A percentile compares a stretch with the other conserved stretches of the same genome.
Conservation (phyloP, 2,329 filamentous ascomycete species). For the Stylonectria norvegica region DNA sequence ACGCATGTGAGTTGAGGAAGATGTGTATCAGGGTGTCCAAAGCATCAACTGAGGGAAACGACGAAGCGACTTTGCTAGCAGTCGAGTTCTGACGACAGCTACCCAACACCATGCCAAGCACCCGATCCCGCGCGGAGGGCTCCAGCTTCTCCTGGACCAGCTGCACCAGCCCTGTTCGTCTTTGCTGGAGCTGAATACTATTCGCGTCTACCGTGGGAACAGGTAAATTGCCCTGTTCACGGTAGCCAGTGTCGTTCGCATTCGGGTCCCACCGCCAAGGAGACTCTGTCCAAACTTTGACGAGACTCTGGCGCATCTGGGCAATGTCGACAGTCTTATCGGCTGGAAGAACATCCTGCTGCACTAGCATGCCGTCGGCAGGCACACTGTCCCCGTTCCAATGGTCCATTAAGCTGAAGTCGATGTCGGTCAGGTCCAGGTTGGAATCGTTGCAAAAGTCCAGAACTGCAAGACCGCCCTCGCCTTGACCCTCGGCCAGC, state of each 20-base stretch:
- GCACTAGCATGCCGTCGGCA: conserved; percentile 17
- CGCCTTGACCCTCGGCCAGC: conserved; percentile 37
- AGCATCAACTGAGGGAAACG: conserved; percentile 59
- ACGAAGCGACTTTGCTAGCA: conserved; percentile 52
- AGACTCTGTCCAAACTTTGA: conserved; percentile 48
- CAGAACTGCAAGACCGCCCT: conserved; percentile 43
- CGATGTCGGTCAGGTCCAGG: conserved; percentile 49
- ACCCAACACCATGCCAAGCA: conserved; percentile 61
- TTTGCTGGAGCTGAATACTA: conserved; percentile 38
- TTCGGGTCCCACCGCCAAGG: conserved; percentile 50
- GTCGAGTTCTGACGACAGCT: conserved; percentile 51
- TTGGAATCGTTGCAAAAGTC: conserved; percentile 50
- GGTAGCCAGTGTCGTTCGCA: conserved; percentile 42
- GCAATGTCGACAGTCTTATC: conserved; percentile 42
- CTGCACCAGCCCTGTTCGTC: conserved; percentile 36
- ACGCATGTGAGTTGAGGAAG: conserved; percentile 54
- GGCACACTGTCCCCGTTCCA: conserved; percentile 43
- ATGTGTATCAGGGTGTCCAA: conserved; percentile 61
- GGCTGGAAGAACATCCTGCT: conserved; percentile 23
- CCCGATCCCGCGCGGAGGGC: conserved; percentile 53
- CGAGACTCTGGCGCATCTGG: conserved; percentile 45
- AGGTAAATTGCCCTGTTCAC: conserved; percentile 44
- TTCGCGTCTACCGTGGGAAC: conserved; percentile 39
- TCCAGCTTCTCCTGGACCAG: conserved; percentile 44
- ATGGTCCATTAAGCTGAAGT: conserved; percentile 49